Conservation (phyloP, 2,329 filamentous ascomycete genomes). For the Xylariaceae sp. region DNA sequence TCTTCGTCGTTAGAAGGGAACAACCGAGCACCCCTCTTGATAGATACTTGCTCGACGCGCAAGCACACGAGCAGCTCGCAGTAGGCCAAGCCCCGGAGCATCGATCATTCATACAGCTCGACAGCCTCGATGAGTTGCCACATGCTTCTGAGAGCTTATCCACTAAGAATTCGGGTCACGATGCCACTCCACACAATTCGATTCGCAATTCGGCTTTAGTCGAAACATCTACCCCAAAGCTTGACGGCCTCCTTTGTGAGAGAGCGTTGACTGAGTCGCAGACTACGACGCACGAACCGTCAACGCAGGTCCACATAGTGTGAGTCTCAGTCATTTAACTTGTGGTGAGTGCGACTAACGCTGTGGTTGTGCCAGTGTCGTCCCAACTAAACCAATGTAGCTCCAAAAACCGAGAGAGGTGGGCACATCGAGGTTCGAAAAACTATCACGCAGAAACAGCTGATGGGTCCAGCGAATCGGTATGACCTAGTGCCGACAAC, state of each 20-base stretch:
- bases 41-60: slow-evolving; percentile 19
- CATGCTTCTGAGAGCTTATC: neutral
- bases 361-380: no score
- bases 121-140: neutral
- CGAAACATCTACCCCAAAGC: neutral
- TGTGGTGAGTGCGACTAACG: no score
- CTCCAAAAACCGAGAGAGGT: no score
- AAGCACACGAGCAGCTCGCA: slow-evolving; percentile 23
- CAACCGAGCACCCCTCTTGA: slow-evolving; percentile 15
- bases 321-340: no score
- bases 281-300: no score
- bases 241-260: neutral
- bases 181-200: neutral
- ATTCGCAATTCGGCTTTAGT: neutral
- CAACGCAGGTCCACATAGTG: no score
- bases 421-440: no score
- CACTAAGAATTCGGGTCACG: neutral
- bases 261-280: neutral
- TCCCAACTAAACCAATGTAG: no score
- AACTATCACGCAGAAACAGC: no score
- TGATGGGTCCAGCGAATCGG: no score
- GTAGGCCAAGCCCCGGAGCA: slow-evolving; percentile 9
- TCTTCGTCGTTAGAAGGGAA: neutral
- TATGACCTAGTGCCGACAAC: no score
- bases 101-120: neutral